Percentiles rank a stretch among this genome's conserved stretches.
Evolutionary conservation across 2,329 filamentous ascomycete species (phyloP).

Genomic region (Orbilia quercus): DNA sequence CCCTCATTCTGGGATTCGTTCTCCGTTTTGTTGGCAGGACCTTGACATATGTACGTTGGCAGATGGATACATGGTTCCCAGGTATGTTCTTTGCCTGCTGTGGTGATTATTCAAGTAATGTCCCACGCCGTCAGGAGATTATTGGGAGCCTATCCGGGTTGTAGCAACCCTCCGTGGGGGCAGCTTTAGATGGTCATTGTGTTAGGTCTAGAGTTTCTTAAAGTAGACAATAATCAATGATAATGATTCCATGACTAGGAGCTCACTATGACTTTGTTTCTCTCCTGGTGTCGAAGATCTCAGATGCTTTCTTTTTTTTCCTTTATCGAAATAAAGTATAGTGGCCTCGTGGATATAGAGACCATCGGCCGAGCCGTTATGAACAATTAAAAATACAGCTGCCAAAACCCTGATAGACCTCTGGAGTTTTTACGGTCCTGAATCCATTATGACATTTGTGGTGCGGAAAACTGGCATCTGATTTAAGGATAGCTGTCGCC

Average conservation of each 20-base stretch:
- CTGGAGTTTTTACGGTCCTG: too few relatives aligned
- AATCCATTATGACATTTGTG: too few relatives aligned
- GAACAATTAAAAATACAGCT: too few relatives aligned
- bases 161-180: conserved; percentile 6
- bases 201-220: conserved; percentile 2
- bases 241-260: not conserved
- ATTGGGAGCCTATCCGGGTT: too few relatives aligned
- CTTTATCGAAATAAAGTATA: not conserved
- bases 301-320: not conserved
- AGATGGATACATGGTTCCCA: conserved; percentile 14
- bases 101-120: not conserved
- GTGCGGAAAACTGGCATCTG: too few relatives aligned
- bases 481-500: too few relatives aligned
- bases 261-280: not conserved
- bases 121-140: too few relatives aligned
- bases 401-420: too few relatives aligned
- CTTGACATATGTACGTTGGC: not conserved
- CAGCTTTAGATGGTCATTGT: not conserved
- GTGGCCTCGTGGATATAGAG: too few relatives aligned
- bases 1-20: too few relatives aligned
- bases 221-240: conserved; percentile 17
- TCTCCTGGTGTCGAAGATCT: too few relatives aligned
- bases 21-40: not conserved
- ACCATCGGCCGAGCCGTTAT: too few relatives aligned
- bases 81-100: not conserved